Evolutionary conservation across 805 yeast species (phyloP).

Genomic region (Zygotorulaspora sp.): DNA sequence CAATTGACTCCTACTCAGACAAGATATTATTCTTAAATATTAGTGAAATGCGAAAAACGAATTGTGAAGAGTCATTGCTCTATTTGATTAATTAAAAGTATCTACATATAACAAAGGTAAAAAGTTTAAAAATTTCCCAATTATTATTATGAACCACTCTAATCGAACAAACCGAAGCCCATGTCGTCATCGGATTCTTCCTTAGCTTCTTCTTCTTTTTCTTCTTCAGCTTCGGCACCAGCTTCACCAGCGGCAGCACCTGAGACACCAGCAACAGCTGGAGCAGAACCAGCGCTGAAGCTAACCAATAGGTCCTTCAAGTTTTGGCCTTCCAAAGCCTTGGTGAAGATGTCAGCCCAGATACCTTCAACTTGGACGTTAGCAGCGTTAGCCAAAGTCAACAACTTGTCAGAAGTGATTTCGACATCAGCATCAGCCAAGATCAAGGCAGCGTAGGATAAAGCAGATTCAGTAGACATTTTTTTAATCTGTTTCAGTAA

Average conservation of each 20-base stretch:
- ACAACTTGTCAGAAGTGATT: slow-evolving; percentile 77
- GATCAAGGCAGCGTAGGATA: slow-evolving; percentile 97
- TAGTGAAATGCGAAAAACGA: background rate
- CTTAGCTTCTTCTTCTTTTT: slow-evolving; percentile 56
- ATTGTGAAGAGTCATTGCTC: background rate
- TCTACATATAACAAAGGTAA: slow-evolving; percentile 7
- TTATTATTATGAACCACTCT: slow-evolving; percentile 33
- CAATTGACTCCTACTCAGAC: too few species aligned
- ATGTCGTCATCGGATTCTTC: slow-evolving; percentile 74
- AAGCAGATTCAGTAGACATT: slow-evolving; percentile 86
- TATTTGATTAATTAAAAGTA: slow-evolving; percentile 8
- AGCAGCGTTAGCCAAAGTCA: slow-evolving; percentile 69
- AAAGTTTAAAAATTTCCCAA: slow-evolving; percentile 5
- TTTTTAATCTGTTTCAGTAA: slow-evolving; percentile 26
- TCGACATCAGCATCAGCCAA: slow-evolving; percentile 96
- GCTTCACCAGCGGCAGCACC: slow-evolving; percentile 45
- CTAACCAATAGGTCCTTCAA: slow-evolving; percentile 61
- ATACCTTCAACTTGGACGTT: slow-evolving; percentile 68
- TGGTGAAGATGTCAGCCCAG: slow-evolving; percentile 80
- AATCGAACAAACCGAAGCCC: slow-evolving; percentile 91
- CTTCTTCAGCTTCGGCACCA: slow-evolving; percentile 51
- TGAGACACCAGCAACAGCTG: slow-evolving; percentile 39
- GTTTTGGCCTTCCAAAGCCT: slow-evolving; percentile 78
- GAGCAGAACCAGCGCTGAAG: slow-evolving; percentile 50
- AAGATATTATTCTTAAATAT: too few species aligned